A percentile compares a stretch with the other conserved stretches of the same genome.
Conservation (phyloP, 768 basidiomycete species). For the Hericium rajendrae region DNA sequence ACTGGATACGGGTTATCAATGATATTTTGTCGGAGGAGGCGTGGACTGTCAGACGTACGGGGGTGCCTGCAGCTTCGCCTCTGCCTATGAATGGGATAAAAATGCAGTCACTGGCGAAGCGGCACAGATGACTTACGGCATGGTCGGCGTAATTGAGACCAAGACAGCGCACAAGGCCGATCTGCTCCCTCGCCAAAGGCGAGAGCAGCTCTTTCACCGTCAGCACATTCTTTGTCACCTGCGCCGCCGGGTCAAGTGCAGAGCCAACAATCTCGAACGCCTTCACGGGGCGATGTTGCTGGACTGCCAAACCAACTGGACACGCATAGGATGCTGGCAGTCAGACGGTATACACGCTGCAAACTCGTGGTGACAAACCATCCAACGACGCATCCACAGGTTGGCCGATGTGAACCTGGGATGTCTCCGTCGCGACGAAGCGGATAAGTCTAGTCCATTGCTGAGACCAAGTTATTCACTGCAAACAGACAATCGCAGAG, state of each 20-base stretch:
- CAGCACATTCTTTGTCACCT: constrained; percentile 51
- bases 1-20: constrained; percentile 22
- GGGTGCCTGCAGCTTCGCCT: constrained; percentile 55
- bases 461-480: constrained; percentile 22
- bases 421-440: constrained; percentile 70
- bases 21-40: too few relatives aligned
- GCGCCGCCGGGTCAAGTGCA: constrained; percentile 54
- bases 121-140: constrained; percentile 38
- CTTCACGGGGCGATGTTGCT: constrained; percentile 42
- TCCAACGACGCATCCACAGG: constrained; percentile 61
- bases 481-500: background rate
- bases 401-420: constrained; percentile 66
- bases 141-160: constrained; percentile 83
- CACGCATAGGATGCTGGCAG: background rate
- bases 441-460: constrained; percentile 78
- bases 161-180: constrained; percentile 64
- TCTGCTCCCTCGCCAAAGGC: constrained; percentile 57
- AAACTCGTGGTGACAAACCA: constrained; percentile 27
- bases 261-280: constrained; percentile 68
- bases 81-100: constrained; percentile 35
- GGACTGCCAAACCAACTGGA: constrained; percentile 49
- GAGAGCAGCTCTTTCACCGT: constrained; percentile 65
- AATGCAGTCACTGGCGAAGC: background rate
- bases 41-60: too few relatives aligned
- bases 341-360: background rate